These are phyloP conservation scores for Diaporthe sp. DNA, from an alignment of 2,329 filamentous ascomycete genomes.

Conservation along the genomic window DNA sequence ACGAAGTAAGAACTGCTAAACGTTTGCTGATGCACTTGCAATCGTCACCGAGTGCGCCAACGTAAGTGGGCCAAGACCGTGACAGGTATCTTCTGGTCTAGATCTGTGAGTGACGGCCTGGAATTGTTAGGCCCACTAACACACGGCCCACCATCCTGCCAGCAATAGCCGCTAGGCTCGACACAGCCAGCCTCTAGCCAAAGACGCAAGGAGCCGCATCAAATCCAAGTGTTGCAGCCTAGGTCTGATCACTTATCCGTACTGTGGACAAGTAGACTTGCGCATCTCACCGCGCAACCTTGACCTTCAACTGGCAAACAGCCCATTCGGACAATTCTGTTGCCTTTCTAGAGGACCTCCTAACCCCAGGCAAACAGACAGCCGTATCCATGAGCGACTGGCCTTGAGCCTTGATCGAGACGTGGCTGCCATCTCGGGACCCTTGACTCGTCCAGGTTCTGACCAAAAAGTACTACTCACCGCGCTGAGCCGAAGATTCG, in stretches of 20 bases:
- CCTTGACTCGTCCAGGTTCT: slow-evolving; percentile 37
- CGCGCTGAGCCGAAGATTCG: slow-evolving; percentile 49
- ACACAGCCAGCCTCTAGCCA: neutral
- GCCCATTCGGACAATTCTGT: neutral
- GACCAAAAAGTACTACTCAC: slow-evolving; percentile 48
- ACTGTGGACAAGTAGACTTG: neutral
- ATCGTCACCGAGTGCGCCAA: neutral
- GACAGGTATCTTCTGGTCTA: neutral
- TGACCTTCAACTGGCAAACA: slow-evolving; percentile 2
- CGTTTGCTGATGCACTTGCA: neutral
- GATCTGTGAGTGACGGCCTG: neutral
- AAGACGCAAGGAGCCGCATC: neutral
- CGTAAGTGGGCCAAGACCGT: neutral
- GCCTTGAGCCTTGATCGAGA: slow-evolving; percentile 29
- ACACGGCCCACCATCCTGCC: neutral
- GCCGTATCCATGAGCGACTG: slow-evolving; percentile 2
- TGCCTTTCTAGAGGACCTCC: neutral
- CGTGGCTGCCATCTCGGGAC: slow-evolving; percentile 28
- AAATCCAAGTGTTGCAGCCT: neutral
- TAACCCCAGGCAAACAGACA: neutral
- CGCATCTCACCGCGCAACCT: neutral
- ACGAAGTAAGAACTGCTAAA: neutral
- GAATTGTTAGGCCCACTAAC: slow-evolving; percentile 6
- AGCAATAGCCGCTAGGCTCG: neutral
- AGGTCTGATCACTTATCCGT: neutral